phyloP scores from a whole-genome alignment of 1,284 basidiomycete species.

The Sporisorium graminicola region DNA sequence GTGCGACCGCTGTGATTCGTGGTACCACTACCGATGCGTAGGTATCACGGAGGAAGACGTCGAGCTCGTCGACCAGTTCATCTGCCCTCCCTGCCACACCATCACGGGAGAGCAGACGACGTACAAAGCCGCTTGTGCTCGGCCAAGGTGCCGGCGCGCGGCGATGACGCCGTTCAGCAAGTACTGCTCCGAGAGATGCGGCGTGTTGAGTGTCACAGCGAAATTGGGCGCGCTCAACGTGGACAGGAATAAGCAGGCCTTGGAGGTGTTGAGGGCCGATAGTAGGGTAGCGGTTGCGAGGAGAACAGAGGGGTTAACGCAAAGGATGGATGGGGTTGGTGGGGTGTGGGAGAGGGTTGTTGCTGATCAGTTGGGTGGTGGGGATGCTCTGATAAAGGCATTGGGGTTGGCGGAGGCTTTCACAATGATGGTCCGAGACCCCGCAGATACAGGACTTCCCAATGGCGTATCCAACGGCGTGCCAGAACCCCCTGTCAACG shows the following conservation, averaged over 20 bases:
- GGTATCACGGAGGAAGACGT: conserved; percentile 50
- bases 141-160: conserved; percentile 40
- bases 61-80: conserved; percentile 58
- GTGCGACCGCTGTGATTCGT: conserved; percentile 64
- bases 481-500: not conserved
- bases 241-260: conserved; percentile 10
- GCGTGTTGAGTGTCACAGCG: conserved; percentile 34
- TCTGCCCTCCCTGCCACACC: conserved; percentile 55
- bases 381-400: not conserved
- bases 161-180: conserved; percentile 54
- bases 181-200: conserved; percentile 63
- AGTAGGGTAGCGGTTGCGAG: conserved; percentile 19
- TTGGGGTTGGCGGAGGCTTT: conserved; percentile 15
- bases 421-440: not conserved
- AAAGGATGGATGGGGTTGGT: not conserved
- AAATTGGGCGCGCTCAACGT: conserved; percentile 28
- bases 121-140: conserved; percentile 49
- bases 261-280: conserved; percentile 12
- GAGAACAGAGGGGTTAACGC: conserved; percentile 21
- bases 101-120: conserved; percentile 50
- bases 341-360: conserved; percentile 8
- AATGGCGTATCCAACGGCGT: conserved; percentile 2
- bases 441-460: not conserved
- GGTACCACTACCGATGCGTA: conserved; percentile 63
- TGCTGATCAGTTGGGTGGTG: not conserved